Evolutionary conservation across 2,329 filamentous ascomycete genomes (phyloP).

Genomic region (Emergomyces africanus): DNA sequence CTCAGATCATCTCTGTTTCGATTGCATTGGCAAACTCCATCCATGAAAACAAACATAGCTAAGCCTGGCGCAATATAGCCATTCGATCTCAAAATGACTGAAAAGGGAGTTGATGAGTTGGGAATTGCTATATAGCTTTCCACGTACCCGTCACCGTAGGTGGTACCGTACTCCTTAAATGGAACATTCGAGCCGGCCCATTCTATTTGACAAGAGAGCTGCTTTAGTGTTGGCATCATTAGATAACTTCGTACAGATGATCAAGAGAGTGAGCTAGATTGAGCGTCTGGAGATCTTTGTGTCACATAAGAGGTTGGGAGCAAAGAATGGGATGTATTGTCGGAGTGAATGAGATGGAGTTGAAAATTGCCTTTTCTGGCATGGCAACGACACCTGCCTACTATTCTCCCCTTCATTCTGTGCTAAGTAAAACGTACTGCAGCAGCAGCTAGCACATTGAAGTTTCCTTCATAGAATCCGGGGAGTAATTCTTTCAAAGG

Average conservation of each 20-base stretch:
- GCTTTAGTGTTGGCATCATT: constrained; percentile 42
- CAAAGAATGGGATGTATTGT: neutral
- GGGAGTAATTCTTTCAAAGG: neutral
- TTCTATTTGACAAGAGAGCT: constrained; percentile 41
- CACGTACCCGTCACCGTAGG: constrained; percentile 40
- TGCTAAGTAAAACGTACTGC: neutral
- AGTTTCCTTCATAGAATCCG: neutral
- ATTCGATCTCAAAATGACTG: constrained; percentile 35
- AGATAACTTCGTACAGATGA: neutral
- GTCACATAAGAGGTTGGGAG: neutral
- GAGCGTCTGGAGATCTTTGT: neutral
- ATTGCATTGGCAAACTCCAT: constrained; percentile 46
- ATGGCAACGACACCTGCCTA: neutral
- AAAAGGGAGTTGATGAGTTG: constrained; percentile 32
- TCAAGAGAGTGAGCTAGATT: neutral
- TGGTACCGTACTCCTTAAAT: constrained; percentile 38
- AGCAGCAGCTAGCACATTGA: neutral
- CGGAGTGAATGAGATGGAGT: neutral
- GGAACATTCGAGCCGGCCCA: constrained; percentile 29
- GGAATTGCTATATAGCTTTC: constrained; percentile 41
- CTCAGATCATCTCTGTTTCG: constrained; percentile 35
- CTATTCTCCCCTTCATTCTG: neutral
- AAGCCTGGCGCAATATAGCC: constrained; percentile 42
- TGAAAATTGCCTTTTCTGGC: neutral
- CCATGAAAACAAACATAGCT: constrained; percentile 44